Evolutionary conservation across 2,329 filamentous ascomycete species (phyloP), one percentile per base, ranked within the genome.

Genomic region (Hypoxylon sp.): DNA sequence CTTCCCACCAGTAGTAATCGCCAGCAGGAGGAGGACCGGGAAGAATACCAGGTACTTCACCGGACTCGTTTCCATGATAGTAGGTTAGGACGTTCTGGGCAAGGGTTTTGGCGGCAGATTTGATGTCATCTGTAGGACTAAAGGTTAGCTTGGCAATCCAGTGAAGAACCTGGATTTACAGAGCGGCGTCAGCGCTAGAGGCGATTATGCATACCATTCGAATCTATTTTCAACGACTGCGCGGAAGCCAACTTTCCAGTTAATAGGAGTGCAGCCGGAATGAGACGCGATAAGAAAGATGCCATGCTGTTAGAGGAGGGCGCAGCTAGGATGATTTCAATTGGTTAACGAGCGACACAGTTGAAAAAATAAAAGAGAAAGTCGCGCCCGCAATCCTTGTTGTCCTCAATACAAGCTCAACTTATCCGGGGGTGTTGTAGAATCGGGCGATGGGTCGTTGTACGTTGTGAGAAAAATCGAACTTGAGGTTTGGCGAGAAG

Each of bases 91-190:
- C 47, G 45, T 70, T 63, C 32, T 63, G 63, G 31, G 65, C 65
- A 17, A 68, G 59, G 7, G 63, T 57, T 44, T 64, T 68, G 8
- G 63, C 48, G 12, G 67, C 27, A 25, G 74, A 67, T 59, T 81
- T 84, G 71, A 87, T 88, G 59, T 76, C 76, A 47, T 77, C 69
- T 35, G 79, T 17, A 13, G 13, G 21, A 5, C 15, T 36, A 9
- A 20, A 15, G n/a, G 37, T 63, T 31, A 64, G 55, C 17, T 25
- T 42, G 16, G 35, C 2, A 12, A 26, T 17, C 8, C 26, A 1
- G 20, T 5, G 44, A 13, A 34, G 20, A 9, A n/a, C 11, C n/a
- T 17, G n/a, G 21, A 16, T 23, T 20, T 34, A 8, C 12, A 9
- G 20, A 9, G 4, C 5, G 8, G 4, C 12, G n/a, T 15, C 26